phyloP scores from a whole-genome alignment of 768 basidiomycete species.

The Pulveroboletus sp. region DNA sequence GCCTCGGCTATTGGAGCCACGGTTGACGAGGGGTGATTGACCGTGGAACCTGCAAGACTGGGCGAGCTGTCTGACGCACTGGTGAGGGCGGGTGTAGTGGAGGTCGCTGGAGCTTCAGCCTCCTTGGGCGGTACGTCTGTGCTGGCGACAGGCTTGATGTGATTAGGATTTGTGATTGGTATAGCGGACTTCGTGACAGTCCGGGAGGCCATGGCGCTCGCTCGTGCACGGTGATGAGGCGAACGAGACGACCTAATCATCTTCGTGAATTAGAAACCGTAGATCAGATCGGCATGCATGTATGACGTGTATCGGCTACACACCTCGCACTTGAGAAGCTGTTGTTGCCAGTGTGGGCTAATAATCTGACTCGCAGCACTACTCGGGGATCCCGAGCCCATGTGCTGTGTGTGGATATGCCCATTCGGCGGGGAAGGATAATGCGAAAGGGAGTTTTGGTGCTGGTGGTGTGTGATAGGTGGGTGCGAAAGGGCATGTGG shows the following conservation, averaged over 20 bases:
- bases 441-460: conserved; percentile 76
- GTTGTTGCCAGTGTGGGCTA: conserved; percentile 88
- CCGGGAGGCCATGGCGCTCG: conserved; percentile 91
- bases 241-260: conserved; percentile 81
- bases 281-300: conserved; percentile 17
- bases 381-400: conserved; percentile 57
- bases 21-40: conserved; percentile 70
- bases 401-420: conserved; percentile 53
- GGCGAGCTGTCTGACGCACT: conserved; percentile 34
- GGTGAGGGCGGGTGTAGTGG: conserved; percentile 28
- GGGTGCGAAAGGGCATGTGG: conserved; percentile 46
- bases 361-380: conserved; percentile 56
- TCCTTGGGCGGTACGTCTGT: conserved; percentile 28
- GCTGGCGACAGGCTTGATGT: conserved; percentile 41
- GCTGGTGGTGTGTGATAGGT: conserved; percentile 62
- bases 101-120: conserved; percentile 26
- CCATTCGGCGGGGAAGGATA: conserved; percentile 77
- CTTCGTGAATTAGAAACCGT: conserved; percentile 36
- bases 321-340: conserved; percentile 89
- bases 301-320: conserved; percentile 32
- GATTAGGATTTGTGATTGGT: conserved; percentile 88
- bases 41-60: conserved; percentile 28
- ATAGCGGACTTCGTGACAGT: conserved; percentile 84
- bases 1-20: conserved; percentile 68
- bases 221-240: conserved; percentile 90